phyloP scores from a whole-genome alignment of 1,284 basidiomycete species.

The Ustilago loliicola region DNA sequence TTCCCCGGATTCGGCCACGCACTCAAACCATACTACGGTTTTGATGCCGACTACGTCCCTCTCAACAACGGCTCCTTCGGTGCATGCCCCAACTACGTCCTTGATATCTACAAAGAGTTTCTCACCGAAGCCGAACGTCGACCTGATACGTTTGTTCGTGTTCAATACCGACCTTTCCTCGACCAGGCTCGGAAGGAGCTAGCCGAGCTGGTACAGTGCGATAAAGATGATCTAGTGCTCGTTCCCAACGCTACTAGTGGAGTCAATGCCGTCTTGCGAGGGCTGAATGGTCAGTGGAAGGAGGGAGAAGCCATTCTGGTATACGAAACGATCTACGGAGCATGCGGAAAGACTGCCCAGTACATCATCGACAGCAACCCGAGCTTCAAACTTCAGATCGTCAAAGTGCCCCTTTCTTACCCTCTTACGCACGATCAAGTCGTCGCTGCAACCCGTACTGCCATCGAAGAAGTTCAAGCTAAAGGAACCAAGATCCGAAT shows the following conservation, averaged over 20 bases:
- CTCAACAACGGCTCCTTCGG: conserved; percentile 55
- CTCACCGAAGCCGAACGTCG: conserved; percentile 35
- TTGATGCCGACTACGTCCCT: conserved; percentile 37
- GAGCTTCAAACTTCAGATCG: conserved; percentile 46
- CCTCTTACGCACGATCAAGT: conserved; percentile 64
- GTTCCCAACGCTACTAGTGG: conserved; percentile 68
- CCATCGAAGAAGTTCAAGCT: conserved; percentile 22
- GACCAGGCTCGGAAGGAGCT: conserved; percentile 22
- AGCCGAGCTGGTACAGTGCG: conserved; percentile 26
- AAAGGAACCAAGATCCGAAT: conserved; percentile 82
- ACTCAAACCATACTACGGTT: conserved; percentile 32
- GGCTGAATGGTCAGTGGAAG: conserved; percentile 56
- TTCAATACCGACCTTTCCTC: conserved; percentile 24
- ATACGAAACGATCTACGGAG: conserved; percentile 64
- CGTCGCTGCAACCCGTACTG: conserved; percentile 57
- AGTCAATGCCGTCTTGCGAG: conserved; percentile 65
- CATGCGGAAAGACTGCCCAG: conserved; percentile 59
- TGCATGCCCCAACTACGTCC: conserved; percentile 45
- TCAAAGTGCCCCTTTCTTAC: conserved; percentile 59
- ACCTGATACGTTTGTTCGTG: conserved; percentile 37
- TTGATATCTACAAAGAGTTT: conserved; percentile 25
- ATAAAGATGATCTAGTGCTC: conserved; percentile 62
- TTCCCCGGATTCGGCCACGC: conserved; percentile 48
- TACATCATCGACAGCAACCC: conserved; percentile 65
- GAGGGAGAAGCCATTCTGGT: conserved; percentile 63